Base-by-base conservation (phyloP, 1,284 basidiomycete genomes). In the Cryptococcus amylolentus region DNA sequence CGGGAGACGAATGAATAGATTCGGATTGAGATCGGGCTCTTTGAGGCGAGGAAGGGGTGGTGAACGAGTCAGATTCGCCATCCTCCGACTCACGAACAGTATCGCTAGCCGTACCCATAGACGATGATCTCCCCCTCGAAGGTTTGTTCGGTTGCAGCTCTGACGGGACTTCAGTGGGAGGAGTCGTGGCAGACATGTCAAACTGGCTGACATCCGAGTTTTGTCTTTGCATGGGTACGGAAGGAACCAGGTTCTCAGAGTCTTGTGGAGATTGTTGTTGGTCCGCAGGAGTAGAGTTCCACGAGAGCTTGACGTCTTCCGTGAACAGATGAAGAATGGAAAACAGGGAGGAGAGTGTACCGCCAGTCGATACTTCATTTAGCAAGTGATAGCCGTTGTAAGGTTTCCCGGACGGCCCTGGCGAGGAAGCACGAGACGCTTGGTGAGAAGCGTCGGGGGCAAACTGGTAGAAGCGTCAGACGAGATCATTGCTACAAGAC, bases 241-340 rank as follows among this genome's bases (percentile, higher is more conserved):
- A 46, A n/a, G 56, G 51, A 2, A 48, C 40, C 6, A 57, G 31
- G 2, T 48, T 52, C 51, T 43, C 27, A 6, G 23, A 23, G n/a
- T 38, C 43, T 18, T 59, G 60, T 18, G 26, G 44, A 16, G 68
- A 70, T 37, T 63, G 61, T 56, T 77, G 68, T 23, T 66, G 71
- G 28, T 78, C 77, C 23, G 60, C 53, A 27, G 50, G 40, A 1
- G 58, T 52, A 12, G 60, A 51, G 6, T 62, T 56, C 89, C 91
- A 95, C 58, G 90, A 88, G 65, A 98, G 85, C 76, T 93, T 88
- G 67, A 98, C 88, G 70, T 98, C 89, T 76, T 98, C 95, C 1
- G 96, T 99, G 78, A 99, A 98, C 48, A 99, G 81, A 56, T 79
- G 89, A 52, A 98, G 83, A 70, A 98, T 98, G 13, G 92, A 97